These are phyloP conservation scores for Casuarina equisetifolia DNA, from an alignment of 306 rosid species.

Conservation along the genomic window DNA sequence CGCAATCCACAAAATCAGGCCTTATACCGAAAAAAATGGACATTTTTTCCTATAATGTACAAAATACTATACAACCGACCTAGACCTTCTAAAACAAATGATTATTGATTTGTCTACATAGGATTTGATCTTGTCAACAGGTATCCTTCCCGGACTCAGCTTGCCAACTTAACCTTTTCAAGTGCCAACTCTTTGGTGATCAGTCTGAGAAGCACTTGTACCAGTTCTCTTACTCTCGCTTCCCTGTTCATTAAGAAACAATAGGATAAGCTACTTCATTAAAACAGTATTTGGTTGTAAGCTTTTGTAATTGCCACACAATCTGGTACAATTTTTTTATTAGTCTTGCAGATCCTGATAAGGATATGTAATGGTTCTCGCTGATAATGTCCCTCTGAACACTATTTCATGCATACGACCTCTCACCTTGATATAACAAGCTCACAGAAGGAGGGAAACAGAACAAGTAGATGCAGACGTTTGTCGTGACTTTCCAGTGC, in stretches of 20 bases:
- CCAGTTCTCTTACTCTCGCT: conserved; percentile 59
- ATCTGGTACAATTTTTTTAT: not conserved
- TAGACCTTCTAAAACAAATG: conserved; percentile 25
- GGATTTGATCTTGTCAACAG: conserved; percentile 27
- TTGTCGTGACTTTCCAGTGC: conserved; percentile 40
- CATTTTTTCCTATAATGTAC: conserved; percentile 24
- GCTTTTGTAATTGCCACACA: not conserved
- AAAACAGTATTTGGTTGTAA: not conserved
- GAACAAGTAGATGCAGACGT: conserved; percentile 70
- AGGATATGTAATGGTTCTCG: not conserved
- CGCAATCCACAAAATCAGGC: not conserved
- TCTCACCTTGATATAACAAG: conserved; percentile 82
- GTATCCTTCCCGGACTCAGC: conserved; percentile 36
- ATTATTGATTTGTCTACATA: conserved; percentile 8
- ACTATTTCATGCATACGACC: conserved; percentile 1
- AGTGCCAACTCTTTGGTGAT: conserved; percentile 64
- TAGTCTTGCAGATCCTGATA: not conserved
- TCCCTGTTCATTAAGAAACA: conserved; percentile 57
- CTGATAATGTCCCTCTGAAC: not conserved
- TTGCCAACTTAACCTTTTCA: conserved; percentile 46
- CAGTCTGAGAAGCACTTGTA: conserved; percentile 65
- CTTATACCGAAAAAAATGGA: conserved; percentile 21
- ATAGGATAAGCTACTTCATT: not conserved
- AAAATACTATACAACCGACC: conserved; percentile 26
- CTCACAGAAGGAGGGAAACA: conserved; percentile 86